Base-by-base conservation (phyloP, 2,329 filamentous ascomycete genomes). In the Aspergillus alliaceus region DNA sequence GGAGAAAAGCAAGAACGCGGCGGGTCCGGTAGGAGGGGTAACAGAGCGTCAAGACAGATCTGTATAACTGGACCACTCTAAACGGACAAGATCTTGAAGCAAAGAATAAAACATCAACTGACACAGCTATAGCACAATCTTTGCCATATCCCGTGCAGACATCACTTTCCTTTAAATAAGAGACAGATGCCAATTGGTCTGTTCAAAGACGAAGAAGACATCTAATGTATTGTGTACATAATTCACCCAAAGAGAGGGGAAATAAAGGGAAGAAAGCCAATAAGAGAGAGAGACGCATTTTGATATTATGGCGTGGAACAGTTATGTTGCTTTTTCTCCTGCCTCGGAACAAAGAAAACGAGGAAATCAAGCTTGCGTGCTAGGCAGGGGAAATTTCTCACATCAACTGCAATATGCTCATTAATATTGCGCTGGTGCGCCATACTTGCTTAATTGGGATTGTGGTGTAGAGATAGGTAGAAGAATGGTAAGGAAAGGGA, bases 361-460 rank as follows among this genome's bases (percentile, higher is more conserved):
- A 9, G n/a, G 35, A 20, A 20, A n/a, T 47, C 25, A 47, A 31
- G 44, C 25, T 25, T 14, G 12, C 12, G 31, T 53, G 54, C 8
- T n/a, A 9, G 48, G 9, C 15, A 32, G n/a, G 35, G 9, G 14
- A 34, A 35, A 15, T 32, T 20, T 39, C 70, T 68, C 68, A 73
- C 71, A 66, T 73, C 71, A 44, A 72, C 58, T 50, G 68, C 67
- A n/a, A 73, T 73, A 34, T 64, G 64, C 57, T 72, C 69, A 37
- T 69, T 39, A 25, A 62, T 57, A 52, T 71, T 69, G 42, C 69
- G 70, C 15, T 63, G 18, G 20, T 35, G 66, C 53, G 67, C 61
- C 70, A 72, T 72, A 53, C 18, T 57, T 27, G 44, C n/a, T 22
- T 12, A 11, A 40, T 18, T 25, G n/a, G 20, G 14, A 37, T n/a